A percentile compares a stretch with the other conserved stretches of the same genome.
These are phyloP conservation scores for Xylaria scruposa DNA, from an alignment of 495 filamentous ascomycete species.

Conservation along the genomic window DNA sequence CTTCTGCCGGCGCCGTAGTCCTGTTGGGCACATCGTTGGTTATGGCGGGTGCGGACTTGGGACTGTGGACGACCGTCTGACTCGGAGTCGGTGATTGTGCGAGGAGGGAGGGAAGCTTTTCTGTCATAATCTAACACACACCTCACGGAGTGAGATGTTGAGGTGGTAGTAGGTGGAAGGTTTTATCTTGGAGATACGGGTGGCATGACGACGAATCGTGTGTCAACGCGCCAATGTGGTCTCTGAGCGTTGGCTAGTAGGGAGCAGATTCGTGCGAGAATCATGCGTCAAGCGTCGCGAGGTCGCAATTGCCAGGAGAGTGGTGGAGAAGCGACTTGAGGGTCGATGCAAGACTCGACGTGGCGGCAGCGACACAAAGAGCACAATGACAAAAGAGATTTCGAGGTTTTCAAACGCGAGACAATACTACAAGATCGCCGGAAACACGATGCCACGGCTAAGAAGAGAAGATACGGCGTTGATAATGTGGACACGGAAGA, in stretches of 20 bases:
- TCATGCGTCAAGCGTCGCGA: conserved; percentile 31
- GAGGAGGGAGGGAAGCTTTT: conserved; percentile 70
- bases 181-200: conserved; percentile 59
- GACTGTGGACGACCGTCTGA: conserved; percentile 57
- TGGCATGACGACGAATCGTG: conserved; percentile 64
- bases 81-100: conserved; percentile 61
- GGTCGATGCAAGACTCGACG: conserved; percentile 26
- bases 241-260: conserved; percentile 27
- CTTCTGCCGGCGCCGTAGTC: conserved; percentile 63
- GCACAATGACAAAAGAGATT: conserved; percentile 38
- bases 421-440: conserved; percentile 28
- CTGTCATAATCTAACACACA: conserved; percentile 90
- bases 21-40: conserved; percentile 64
- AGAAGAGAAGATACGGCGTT: conserved; percentile 15
- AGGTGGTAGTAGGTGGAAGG: conserved; percentile 43
- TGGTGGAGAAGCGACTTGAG: conserved; percentile 24
- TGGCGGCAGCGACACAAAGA: conserved; percentile 37
- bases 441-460: conserved; percentile 16
- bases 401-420: conserved; percentile 27
- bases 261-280: conserved; percentile 12
- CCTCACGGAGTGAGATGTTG: conserved; percentile 59
- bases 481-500: conserved; percentile 30
- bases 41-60: conserved; percentile 52
- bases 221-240: conserved; percentile 43
- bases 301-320: conserved; percentile 29